phyloP scores from a whole-genome alignment of 352 stramenopile species.

The Phytopythium oedochilum region DNA sequence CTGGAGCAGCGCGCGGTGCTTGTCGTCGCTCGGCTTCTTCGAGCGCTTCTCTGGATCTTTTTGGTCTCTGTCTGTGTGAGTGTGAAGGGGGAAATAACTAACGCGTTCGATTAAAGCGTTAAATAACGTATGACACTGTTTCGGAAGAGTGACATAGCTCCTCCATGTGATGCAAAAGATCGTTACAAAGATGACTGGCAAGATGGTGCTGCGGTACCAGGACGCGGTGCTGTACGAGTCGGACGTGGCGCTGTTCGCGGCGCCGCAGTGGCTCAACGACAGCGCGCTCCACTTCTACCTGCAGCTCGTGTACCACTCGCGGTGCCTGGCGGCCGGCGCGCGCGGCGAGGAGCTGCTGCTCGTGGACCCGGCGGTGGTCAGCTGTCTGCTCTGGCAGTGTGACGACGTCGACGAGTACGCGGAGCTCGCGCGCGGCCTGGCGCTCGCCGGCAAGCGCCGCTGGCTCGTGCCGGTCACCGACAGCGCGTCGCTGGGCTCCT shows the following conservation, averaged over 20 bases:
- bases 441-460: conserved; percentile 28
- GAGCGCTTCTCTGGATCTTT: conserved; percentile 11
- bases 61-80: too few species aligned
- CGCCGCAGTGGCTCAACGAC: conserved; percentile 75
- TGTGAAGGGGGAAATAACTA: too few species aligned
- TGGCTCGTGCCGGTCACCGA: conserved; percentile 72
- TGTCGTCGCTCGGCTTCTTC: conserved; percentile 8
- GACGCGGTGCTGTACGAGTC: conserved; percentile 80
- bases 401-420: conserved; percentile 75
- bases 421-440: conserved; percentile 46
- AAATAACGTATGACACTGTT: neutral
- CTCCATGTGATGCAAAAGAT: neutral
- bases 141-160: neutral
- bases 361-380: conserved; percentile 75
- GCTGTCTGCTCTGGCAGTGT: conserved; percentile 79
- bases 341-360: conserved; percentile 35
- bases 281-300: conserved; percentile 85
- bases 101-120: neutral
- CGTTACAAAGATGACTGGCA: conserved; percentile 18
- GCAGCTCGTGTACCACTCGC: conserved; percentile 50
- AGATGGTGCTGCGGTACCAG: conserved; percentile 70
- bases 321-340: conserved; percentile 10
- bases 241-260: conserved; percentile 66
- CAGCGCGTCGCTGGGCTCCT: conserved; percentile 43
- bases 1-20: conserved; percentile 2